phyloP scores from a whole-genome alignment of 352 stramenopile species.

The Globisporangium cystogenes region DNA sequence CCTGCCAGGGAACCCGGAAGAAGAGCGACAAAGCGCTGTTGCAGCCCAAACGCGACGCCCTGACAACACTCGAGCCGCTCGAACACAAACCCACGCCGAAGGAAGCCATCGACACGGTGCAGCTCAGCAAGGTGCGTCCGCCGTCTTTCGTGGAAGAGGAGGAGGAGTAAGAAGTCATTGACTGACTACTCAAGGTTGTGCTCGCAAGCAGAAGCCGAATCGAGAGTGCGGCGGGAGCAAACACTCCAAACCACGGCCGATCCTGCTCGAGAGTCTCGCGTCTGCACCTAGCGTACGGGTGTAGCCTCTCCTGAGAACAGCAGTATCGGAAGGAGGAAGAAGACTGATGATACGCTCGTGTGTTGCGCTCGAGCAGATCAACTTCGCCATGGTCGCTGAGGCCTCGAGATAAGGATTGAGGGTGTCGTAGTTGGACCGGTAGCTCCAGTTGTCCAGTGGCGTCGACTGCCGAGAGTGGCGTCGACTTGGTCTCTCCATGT shows the following conservation, averaged over 20 bases:
- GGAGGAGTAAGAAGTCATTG: background rate
- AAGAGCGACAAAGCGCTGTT: constrained; percentile 39
- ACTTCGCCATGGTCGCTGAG: too few species aligned
- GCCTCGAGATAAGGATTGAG: too few species aligned
- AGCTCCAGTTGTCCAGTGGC: too few species aligned
- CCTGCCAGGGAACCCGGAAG: constrained; percentile 21
- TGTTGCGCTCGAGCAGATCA: too few species aligned
- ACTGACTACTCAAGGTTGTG: background rate
- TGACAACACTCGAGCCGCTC: constrained; percentile 49
- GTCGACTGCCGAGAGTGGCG: too few species aligned
- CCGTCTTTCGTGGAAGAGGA: background rate
- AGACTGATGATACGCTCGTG: too few species aligned
- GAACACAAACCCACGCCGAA: constrained; percentile 59
- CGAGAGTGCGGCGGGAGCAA: constrained; percentile 34
- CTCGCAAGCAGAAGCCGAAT: constrained; percentile 17
- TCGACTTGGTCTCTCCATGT: too few species aligned
- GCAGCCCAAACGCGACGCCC: constrained; percentile 31
- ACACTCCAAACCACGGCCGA: constrained; percentile 39
- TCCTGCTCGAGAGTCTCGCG: constrained; percentile 54
- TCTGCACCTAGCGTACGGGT: constrained; percentile 25
- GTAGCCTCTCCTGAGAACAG: background rate
- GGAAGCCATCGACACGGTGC: constrained; percentile 45
- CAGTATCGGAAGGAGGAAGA: too few species aligned
- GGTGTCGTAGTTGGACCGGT: too few species aligned
- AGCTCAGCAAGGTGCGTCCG: constrained; percentile 41